phyloP scores from a whole-genome alignment of 441 rosid species.

The Syzygium syzygioides region DNA sequence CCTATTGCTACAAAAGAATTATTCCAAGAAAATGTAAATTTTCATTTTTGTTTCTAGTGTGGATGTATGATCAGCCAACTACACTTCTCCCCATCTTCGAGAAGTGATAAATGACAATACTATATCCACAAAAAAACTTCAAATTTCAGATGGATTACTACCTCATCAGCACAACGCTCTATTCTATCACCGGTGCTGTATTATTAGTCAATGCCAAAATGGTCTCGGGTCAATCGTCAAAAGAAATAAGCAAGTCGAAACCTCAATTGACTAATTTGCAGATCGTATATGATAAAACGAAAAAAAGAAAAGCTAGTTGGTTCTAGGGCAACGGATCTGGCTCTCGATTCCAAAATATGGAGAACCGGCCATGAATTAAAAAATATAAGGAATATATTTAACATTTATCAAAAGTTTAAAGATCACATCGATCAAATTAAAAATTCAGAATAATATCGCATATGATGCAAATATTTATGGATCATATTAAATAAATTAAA shows the following conservation, averaged over 20 bases:
- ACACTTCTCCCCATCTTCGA: background rate
- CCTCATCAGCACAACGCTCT: background rate
- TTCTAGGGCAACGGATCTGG: rapidly evolving
- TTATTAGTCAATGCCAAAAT: background rate
- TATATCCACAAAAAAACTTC: no score
- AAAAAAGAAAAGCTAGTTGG: background rate
- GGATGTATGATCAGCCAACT: background rate
- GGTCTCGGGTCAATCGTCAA: background rate
- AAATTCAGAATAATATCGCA: rapidly evolving
- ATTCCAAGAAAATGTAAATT: background rate
- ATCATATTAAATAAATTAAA: no score
- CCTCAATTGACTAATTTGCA: background rate
- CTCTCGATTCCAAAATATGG: rapidly evolving
- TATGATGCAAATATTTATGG: rapidly evolving
- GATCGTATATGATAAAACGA: background rate
- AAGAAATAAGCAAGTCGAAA: background rate
- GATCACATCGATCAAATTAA: no score
- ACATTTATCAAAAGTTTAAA: no score
- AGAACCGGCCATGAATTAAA: rapidly evolving
- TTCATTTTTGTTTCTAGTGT: rapidly evolving
- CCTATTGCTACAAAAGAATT: no score
- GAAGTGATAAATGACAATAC: background rate
- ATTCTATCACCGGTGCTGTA: background rate
- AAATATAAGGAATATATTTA: no score
- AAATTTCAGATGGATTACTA: background rate